Conservation (phyloP, 176 grass and related monocot species). For the Avena atlantica region DNA sequence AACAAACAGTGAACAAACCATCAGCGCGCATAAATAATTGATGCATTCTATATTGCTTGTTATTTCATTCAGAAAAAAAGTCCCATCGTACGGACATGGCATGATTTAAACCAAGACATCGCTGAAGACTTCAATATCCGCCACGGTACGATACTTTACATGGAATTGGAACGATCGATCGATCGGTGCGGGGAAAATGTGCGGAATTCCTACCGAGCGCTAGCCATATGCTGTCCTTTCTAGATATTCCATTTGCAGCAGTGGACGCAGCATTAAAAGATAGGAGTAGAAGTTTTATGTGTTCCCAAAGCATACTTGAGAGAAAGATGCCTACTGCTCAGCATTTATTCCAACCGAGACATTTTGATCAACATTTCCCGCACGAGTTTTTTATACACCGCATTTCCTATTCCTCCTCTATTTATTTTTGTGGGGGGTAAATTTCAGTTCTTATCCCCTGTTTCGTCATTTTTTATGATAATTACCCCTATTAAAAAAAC, state of each 20-base stretch:
- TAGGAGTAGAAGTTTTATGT: neutral
- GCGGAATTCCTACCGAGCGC: neutral
- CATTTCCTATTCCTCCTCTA: neutral
- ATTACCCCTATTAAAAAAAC: no score
- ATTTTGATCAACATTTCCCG: neutral
- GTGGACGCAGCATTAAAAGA: neutral
- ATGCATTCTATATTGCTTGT: neutral
- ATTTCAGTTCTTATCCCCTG: no score
- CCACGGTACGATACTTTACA: neutral
- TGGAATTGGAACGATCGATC: neutral
- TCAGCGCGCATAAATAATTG: neutral
- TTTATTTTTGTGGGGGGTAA: no score
- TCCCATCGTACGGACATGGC: neutral
- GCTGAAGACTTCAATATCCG: neutral
- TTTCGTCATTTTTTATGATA: no score
- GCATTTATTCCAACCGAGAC: neutral
- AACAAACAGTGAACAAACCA: neutral
- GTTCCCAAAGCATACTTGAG: neutral
- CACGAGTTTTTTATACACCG: conserved; percentile 20
- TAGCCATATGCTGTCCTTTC: neutral
- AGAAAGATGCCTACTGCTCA: neutral
- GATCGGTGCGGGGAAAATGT: neutral
- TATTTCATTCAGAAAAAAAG: neutral
- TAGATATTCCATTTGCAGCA: neutral
- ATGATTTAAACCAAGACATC: neutral